Evolutionary conservation across 2,329 filamentous ascomycete genomes (phyloP), one percentile per base, ranked within the genome.

Genomic region (Raffaelea arxii): DNA sequence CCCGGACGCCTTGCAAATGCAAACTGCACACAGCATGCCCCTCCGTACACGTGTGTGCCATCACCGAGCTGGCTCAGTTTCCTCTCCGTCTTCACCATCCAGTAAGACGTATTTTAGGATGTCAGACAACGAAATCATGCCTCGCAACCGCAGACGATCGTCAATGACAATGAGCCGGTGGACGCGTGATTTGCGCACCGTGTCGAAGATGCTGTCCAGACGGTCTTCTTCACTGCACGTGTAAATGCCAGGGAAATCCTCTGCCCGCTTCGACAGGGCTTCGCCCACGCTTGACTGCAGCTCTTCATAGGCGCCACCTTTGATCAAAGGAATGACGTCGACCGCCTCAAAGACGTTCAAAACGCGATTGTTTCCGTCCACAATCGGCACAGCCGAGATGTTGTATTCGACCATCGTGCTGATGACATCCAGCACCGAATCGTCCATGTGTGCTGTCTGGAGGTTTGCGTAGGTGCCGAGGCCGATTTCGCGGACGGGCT

Each of bases 271-370:
- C 56, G 87, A 82, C 47, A 97, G 70, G 2, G 91, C 91, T 52
- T 96, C 90, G 38, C 91, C 92, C 4, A 97, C 86, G 6, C 78
- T 86, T 19, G 89, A 78, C 49, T 84, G 82, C 47, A 98, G 72
- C 55, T 96, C 91, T 53, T 97, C 92, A 59, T 97, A 97, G 30
- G 81, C 81, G 19, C 90, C 89, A 21, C 88, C 89, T 65, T 94
- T 94, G 66, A 98, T 94, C 57, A 95, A 82, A 0, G 90, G 84
- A 55, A 98, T 95, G 50, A 98, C 90, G 65, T 98, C 92, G 43
- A 98, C 90, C 2, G 92, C 87, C 67, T 98, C 94, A 59, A 98
- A 98, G 11, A 97, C 89, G 59, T 98, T 98, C 53, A 97, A 78
- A 0, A 98, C 80, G 64, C 78, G 69, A 57, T 75, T 72, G 32